Base-by-base conservation (phyloP, 805 yeast species). In the Kodamaea sagamina region DNA sequence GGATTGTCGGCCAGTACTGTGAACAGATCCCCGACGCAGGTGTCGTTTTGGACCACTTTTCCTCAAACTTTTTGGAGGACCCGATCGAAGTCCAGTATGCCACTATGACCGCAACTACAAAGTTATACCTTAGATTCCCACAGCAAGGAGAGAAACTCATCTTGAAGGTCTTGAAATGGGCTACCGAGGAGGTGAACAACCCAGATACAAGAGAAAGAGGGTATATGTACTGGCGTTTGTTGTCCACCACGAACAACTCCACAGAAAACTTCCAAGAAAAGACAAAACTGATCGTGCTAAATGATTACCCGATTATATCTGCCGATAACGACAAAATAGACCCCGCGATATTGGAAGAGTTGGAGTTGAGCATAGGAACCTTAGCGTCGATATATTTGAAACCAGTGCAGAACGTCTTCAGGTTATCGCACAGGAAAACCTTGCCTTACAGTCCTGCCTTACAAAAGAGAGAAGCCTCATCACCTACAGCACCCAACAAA, bases 181-280 rank as follows among this genome's bases (percentile, higher is more conserved):
- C 89, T 6, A 85, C 95, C 0, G 93, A 88, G 51, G 85, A 81
- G 9, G 68, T 74, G 1, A 82, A 82, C 48, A 83, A 88, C 52
- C 96, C 97, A 0, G 98, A 92, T 63, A 63, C 89, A 8, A 74
- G 97, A 47, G 95, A 88, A 50, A 67, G 96, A 29, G 97, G 92
- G 0, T 84, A 72, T 55, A 81, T 88, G 65, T 90, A 92, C 65
- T 85, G 95, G 93, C 73, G 96, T 44, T 63, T 90, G 21, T 63
- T 90, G 5, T 79, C 93, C 1, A 47, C 63, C 0, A 56, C 54
- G 11, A 34, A 51, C 37, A 71, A 71, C 27, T 66, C 59, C 5
- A 63, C 70, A 13, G 65, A 71, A 2, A 72, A 71, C 16, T 69
- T 69, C 50, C 75, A 69, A 52, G 51, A 51, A 24, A 52, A 52